phyloP scores from a whole-genome alignment of 1,284 basidiomycete species.

The Ceratobasidium sp. region DNA sequence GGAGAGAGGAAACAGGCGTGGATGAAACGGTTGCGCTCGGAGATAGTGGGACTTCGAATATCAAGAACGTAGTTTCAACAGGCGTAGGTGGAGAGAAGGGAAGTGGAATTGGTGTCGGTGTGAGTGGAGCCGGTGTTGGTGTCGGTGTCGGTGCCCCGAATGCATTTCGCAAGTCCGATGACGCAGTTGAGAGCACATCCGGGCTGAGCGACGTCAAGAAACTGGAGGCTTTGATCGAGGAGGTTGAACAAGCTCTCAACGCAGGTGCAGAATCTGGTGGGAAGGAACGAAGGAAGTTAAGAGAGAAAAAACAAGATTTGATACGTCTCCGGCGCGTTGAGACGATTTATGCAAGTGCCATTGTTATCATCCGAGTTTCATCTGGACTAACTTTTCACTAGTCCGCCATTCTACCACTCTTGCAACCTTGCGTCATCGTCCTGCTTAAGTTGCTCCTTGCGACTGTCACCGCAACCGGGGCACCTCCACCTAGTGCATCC shows the following conservation, averaged over 20 bases:
- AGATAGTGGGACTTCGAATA: conserved; percentile 40
- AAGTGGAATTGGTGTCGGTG: conserved; percentile 44
- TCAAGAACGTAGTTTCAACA: conserved; percentile 33
- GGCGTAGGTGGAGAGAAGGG: conserved; percentile 46
- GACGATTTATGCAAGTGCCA: conserved; percentile 78
- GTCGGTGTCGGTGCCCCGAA: not conserved
- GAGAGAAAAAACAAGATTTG: conserved; percentile 75
- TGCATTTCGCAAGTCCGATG: conserved; percentile 50
- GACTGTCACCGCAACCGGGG: conserved; percentile 78
- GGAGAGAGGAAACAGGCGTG: conserved; percentile 90
- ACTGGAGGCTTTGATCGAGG: conserved; percentile 71
- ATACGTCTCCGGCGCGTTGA: conserved; percentile 86
- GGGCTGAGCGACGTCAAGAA: conserved; percentile 65
- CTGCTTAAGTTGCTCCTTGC: conserved; percentile 86
- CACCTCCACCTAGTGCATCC: conserved; percentile 21
- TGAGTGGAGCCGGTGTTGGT: conserved; percentile 38
- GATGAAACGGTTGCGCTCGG: conserved; percentile 57
- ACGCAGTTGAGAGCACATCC: conserved; percentile 48
- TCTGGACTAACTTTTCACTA: conserved; percentile 45
- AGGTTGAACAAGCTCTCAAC: conserved; percentile 65
- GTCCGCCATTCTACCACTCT: conserved; percentile 71
- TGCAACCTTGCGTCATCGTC: conserved; percentile 87
- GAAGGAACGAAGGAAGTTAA: conserved; percentile 67
- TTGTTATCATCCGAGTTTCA: not conserved
- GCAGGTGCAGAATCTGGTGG: conserved; percentile 55